Evolutionary conservation across 2,329 filamentous ascomycete species (phyloP).

Genomic region (Colletotrichum sp.): DNA sequence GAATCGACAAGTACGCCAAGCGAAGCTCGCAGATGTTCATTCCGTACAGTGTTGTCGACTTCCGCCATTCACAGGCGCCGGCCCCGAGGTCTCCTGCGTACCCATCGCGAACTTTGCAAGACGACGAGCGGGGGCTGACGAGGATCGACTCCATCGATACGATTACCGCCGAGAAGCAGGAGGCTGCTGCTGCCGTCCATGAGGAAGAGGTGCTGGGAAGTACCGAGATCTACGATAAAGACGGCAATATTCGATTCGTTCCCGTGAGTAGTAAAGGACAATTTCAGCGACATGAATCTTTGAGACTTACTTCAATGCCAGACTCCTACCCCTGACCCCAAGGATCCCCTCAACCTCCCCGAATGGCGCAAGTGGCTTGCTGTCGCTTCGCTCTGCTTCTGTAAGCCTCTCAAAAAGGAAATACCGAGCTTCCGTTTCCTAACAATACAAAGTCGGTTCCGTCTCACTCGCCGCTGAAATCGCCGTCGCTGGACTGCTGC

Average conservation of each 20-base stretch:
- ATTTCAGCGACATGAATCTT: not conserved
- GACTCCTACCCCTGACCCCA: constrained; percentile 31
- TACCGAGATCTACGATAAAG: constrained; percentile 11
- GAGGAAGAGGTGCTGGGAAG: constrained; percentile 13
- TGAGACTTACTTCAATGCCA: not conserved
- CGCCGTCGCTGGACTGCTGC: constrained; percentile 30
- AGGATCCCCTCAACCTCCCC: constrained; percentile 32
- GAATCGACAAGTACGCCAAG: constrained; percentile 1
- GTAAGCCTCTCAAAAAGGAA: constrained; percentile 16
- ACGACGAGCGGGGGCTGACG: not conserved
- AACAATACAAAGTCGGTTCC: constrained; percentile 24
- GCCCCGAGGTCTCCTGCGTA: not conserved
- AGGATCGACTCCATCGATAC: not conserved
- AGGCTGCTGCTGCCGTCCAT: not conserved
- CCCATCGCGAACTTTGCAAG: not conserved
- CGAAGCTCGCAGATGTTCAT: not conserved
- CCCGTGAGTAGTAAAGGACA: not conserved
- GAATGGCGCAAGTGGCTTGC: constrained; percentile 32
- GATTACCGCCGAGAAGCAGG: not conserved
- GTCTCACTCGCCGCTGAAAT: constrained; percentile 28
- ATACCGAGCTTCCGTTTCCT: not conserved
- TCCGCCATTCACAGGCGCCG: not conserved
- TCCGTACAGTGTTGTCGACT: not conserved
- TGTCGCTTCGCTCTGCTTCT: constrained; percentile 28
- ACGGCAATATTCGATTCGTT: constrained; percentile 19